Evolutionary conservation across 2,329 filamentous ascomycete species (phyloP).

Genomic region (Fusarium guadeloupense): DNA sequence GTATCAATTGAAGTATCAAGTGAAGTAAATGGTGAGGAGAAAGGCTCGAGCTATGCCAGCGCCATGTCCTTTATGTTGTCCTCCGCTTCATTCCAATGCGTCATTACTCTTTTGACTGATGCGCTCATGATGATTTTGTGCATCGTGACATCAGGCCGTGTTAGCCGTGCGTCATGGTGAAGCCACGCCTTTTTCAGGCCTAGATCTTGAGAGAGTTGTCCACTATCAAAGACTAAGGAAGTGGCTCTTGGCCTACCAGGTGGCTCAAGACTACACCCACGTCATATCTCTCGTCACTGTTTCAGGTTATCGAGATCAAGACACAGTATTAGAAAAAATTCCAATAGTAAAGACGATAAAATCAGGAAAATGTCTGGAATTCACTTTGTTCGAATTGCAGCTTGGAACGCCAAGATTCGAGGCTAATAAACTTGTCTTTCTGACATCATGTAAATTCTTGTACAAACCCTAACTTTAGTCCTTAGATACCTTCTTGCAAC

Average conservation of each 20-base stretch:
- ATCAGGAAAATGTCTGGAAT: slow-evolving; percentile 10
- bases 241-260: not conserved
- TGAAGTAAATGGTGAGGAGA: not conserved
- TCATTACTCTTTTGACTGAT: slow-evolving; percentile 13
- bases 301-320: slow-evolving; percentile 15
- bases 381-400: not conserved
- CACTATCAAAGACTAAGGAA: not conserved
- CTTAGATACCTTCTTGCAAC: too few relatives aligned
- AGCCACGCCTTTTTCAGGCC: slow-evolving; percentile 13
- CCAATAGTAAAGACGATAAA: slow-evolving; percentile 1
- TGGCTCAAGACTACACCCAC: slow-evolving; percentile 7
- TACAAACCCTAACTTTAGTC: not conserved
- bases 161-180: slow-evolving; percentile 8
- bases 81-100: slow-evolving; percentile 12
- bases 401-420: slow-evolving; percentile 1
- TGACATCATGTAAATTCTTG: slow-evolving; percentile 18
- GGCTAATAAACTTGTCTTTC: not conserved
- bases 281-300: slow-evolving; percentile 24
- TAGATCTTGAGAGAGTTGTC: not conserved
- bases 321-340: not conserved
- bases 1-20: not conserved
- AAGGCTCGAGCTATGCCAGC: slow-evolving; percentile 13
- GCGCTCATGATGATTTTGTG: slow-evolving; percentile 19
- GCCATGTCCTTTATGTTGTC: slow-evolving; percentile 11
- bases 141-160: slow-evolving; percentile 20